Evolutionary conservation across 148 eudicot genomes (phyloP).

Genomic region (Rhododendron mucronatum): DNA sequence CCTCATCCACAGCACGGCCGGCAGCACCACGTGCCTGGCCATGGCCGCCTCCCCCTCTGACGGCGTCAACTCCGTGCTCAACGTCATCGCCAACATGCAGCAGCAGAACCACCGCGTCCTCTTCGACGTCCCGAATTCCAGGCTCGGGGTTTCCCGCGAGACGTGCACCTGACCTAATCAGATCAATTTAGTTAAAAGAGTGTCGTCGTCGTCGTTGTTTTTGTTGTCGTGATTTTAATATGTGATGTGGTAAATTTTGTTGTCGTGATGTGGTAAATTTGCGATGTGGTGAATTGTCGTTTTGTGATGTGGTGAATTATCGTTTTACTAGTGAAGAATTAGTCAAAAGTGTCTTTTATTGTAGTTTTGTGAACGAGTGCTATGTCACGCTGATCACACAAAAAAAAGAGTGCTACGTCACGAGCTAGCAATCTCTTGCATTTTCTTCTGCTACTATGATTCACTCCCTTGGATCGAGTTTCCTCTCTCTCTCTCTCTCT

Average conservation of each 20-base stretch:
- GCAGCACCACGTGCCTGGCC: conserved; percentile 63
- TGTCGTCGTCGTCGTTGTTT: too few relatives aligned
- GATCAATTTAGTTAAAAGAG: background rate
- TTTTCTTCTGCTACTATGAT: background rate
- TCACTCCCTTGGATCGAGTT: background rate
- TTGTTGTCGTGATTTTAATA: background rate
- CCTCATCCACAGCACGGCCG: conserved; percentile 57
- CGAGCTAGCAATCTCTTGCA: background rate
- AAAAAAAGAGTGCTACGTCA: background rate
- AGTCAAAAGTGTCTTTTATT: background rate
- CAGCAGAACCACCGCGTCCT: conserved; percentile 77
- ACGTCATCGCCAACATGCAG: conserved; percentile 77
- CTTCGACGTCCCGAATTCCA: conserved; percentile 61
- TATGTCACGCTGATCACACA: background rate
- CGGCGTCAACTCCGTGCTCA: conserved; percentile 46
- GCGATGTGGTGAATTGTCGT: background rate
- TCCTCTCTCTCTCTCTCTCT: too few relatives aligned
- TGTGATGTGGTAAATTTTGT: background rate
- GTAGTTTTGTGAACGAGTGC: background rate
- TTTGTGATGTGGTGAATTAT: background rate
- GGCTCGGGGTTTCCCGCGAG: conserved; percentile 75
- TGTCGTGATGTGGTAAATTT: too few relatives aligned
- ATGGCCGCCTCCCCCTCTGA: conserved; percentile 55
- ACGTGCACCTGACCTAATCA: conserved; percentile 29
- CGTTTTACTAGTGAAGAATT: background rate